phyloP scores from a whole-genome alignment of 148 eudicot genomes.

The Fagopyrum homotropicum region DNA sequence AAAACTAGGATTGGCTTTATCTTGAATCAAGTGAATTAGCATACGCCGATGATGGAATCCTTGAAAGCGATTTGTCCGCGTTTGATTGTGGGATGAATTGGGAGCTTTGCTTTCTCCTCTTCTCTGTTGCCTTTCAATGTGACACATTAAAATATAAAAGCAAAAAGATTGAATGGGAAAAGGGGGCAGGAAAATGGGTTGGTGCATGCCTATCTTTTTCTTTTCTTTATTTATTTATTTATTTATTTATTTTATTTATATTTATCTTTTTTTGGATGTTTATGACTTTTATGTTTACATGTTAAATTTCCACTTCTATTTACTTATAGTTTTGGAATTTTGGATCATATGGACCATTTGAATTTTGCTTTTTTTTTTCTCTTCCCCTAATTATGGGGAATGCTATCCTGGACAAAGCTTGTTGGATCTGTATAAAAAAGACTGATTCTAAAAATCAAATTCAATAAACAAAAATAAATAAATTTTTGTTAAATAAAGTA shows the following conservation, averaged over 20 bases:
- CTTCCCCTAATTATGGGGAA: neutral
- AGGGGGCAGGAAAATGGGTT: slow-evolving; percentile 11
- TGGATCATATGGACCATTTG: neutral
- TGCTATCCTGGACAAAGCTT: too few relatives aligned
- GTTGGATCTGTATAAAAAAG: too few relatives aligned
- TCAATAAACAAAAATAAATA: too few relatives aligned
- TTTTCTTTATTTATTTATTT: neutral
- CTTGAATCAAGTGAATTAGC: neutral
- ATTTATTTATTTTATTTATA: too few relatives aligned
- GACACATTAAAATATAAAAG: slow-evolving; percentile 6
- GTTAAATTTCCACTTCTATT: neutral
- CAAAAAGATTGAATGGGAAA: neutral
- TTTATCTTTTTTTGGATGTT: neutral
- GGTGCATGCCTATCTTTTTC: slow-evolving; percentile 5
- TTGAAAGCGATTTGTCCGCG: neutral
- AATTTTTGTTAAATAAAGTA: too few relatives aligned
- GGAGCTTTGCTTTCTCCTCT: neutral
- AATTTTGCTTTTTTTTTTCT: neutral
- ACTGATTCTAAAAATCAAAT: too few relatives aligned
- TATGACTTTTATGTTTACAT: neutral
- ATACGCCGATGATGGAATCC: neutral
- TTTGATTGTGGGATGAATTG: slow-evolving; percentile 1
- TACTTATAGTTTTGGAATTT: neutral
- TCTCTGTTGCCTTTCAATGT: slow-evolving; percentile 8
- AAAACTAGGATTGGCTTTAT: neutral